Evolutionary conservation across 371 early-diverging fungal species (phyloP).

Genomic region (Thermomucor indicae-seudaticae): DNA sequence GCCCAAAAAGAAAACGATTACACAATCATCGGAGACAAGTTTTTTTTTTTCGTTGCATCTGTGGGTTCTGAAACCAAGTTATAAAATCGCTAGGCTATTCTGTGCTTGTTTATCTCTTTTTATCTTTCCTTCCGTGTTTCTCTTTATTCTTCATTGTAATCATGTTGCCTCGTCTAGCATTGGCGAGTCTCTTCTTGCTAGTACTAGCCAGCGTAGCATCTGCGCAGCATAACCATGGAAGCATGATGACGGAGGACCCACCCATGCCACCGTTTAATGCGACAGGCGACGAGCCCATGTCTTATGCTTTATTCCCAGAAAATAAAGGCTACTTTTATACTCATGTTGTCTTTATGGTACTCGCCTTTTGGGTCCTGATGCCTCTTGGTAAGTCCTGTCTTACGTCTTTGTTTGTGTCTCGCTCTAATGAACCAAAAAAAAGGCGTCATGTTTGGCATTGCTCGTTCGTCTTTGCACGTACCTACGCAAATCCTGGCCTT

Average conservation of each 20-base stretch:
- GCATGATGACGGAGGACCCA: constrained; percentile 24
- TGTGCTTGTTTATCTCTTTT: neutral
- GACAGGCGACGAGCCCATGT: constrained; percentile 48
- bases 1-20: neutral
- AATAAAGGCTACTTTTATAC: constrained; percentile 36
- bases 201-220: constrained; percentile 5
- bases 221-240: constrained; percentile 30
- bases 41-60: neutral
- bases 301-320: constrained; percentile 40
- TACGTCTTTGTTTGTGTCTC: neutral
- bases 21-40: neutral
- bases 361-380: constrained; percentile 46
- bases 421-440: neutral
- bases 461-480: constrained; percentile 41
- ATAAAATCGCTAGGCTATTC: too few relatives aligned
- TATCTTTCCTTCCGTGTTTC: neutral
- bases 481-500: constrained; percentile 37
- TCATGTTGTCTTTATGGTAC: constrained; percentile 41
- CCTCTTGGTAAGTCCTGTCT: constrained; percentile 36
- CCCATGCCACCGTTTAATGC: constrained; percentile 36
- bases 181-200: neutral
- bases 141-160: too few relatives aligned
- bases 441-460: constrained; percentile 50
- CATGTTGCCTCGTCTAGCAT: neutral
- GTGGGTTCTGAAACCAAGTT: too few relatives aligned